Conservation (phyloP, 805 yeast genomes). For the Zygosaccharomyces kombuchaensis region DNA sequence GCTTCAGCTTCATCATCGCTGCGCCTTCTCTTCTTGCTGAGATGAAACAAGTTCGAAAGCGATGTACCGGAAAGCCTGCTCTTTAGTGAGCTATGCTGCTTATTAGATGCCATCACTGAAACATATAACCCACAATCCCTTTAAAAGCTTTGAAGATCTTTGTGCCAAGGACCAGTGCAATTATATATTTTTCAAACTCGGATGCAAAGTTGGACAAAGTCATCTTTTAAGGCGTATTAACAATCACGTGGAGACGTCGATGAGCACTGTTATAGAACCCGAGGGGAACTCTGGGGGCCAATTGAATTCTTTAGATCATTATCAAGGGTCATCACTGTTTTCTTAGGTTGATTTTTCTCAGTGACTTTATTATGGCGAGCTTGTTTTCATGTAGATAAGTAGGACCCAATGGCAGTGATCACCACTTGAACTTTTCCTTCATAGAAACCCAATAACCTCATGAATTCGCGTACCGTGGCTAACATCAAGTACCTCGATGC, state of each 20-base stretch:
- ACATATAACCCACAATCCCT: not conserved
- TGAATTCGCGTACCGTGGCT: slow-evolving; percentile 18
- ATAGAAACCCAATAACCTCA: not conserved
- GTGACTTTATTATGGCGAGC: not conserved
- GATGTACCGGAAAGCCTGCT: slow-evolving; percentile 30
- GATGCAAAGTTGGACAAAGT: slow-evolving; percentile 2
- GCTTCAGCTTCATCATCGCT: slow-evolving; percentile 29
- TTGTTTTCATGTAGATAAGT: not conserved
- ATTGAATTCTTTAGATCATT: not conserved
- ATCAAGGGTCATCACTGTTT: not conserved
- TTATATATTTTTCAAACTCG: not conserved
- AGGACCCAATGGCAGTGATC: not conserved
- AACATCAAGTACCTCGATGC: slow-evolving; percentile 28
- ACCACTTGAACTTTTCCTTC: not conserved
- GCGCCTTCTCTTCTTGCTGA: slow-evolving; percentile 24
- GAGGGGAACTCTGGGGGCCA: too few species aligned
- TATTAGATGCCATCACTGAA: not conserved
- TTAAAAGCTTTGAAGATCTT: not conserved
- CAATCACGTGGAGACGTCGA: not conserved
- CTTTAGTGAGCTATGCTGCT: slow-evolving; percentile 19
- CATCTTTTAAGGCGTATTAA: not conserved
- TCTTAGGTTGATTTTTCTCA: not conserved
- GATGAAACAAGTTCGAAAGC: slow-evolving; percentile 33
- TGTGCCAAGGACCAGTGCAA: not conserved
- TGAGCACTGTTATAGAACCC: too few species aligned